Evolutionary conservation across 106 monocot species (phyloP).

Genomic region (Triglochin maritima): DNA sequence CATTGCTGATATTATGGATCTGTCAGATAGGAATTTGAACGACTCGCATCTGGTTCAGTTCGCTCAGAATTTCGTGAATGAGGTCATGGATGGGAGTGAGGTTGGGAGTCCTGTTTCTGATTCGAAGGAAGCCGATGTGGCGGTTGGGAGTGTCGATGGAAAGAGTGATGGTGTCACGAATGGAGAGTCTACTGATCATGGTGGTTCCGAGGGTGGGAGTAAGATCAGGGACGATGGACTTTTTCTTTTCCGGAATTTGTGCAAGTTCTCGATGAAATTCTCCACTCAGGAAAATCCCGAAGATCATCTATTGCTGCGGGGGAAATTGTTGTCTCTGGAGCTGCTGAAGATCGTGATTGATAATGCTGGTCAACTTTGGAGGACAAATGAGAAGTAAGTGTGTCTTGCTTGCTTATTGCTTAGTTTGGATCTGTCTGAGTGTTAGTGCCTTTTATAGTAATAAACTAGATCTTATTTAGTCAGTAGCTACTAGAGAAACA

Average conservation of each 20-base stretch:
- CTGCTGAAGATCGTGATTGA: conserved; percentile 84
- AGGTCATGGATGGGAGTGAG: conserved; percentile 49
- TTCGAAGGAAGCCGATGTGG: neutral
- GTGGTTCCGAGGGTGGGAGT: conserved; percentile 26
- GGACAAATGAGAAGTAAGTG: conserved; percentile 64
- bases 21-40: conserved; percentile 71
- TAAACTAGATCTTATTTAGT: too few species aligned
- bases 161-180: neutral
- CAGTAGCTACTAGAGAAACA: too few species aligned
- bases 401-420: too few species aligned
- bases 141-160: neutral
- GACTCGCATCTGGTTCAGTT: conserved; percentile 64
- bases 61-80: conserved; percentile 75
- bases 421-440: neutral
- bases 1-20: conserved; percentile 71
- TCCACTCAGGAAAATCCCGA: conserved; percentile 60
- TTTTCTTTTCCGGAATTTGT: conserved; percentile 77
- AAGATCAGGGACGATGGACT: conserved; percentile 81
- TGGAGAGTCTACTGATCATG: conserved; percentile 10
- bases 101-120: conserved; percentile 2
- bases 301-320: conserved; percentile 74
- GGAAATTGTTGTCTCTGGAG: conserved; percentile 85
- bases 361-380: conserved; percentile 84
- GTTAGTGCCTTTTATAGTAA: neutral
- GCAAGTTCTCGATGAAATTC: conserved; percentile 96